phyloP scores from a whole-genome alignment of 2,329 filamentous ascomycete species.

The Xylariaceae sp. region DNA sequence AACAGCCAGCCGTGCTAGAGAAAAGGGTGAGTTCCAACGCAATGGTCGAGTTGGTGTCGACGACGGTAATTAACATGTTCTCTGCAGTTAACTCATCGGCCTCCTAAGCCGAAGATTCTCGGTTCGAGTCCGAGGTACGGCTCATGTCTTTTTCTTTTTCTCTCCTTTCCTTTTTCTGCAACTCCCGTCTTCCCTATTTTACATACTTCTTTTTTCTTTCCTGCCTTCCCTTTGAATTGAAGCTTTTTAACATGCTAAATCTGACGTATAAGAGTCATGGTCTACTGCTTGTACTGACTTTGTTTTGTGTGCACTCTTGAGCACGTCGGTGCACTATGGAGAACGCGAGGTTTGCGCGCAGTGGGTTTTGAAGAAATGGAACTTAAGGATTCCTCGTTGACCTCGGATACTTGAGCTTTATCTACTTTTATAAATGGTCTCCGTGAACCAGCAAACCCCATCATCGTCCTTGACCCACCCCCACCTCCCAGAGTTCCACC shows the following conservation, averaged over 20 bases:
- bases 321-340: too few relatives aligned
- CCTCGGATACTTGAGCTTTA: too few relatives aligned
- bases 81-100: constrained; percentile 22
- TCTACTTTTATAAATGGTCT: constrained; percentile 13
- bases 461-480: constrained; percentile 15
- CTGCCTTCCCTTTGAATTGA: neutral
- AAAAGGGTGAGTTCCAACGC: constrained; percentile 18
- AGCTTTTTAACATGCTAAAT: too few relatives aligned
- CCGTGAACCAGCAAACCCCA: constrained; percentile 10
- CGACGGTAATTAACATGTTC: constrained; percentile 4
- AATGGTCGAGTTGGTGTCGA: constrained; percentile 1
- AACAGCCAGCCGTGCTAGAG: constrained; percentile 24
- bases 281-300: too few relatives aligned
- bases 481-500: constrained; percentile 15
- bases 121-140: constrained; percentile 25
- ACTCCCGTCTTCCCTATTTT: neutral
- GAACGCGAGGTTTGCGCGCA: too few relatives aligned
- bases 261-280: too few relatives aligned
- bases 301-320: too few relatives aligned
- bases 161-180: neutral
- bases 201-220: neutral
- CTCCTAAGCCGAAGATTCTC: constrained; percentile 27
- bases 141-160: constrained; percentile 11
- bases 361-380: too few relatives aligned
- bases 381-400: too few relatives aligned